Conservation (phyloP, 2,329 filamentous ascomycete genomes). For the Fusarium dimerum region DNA sequence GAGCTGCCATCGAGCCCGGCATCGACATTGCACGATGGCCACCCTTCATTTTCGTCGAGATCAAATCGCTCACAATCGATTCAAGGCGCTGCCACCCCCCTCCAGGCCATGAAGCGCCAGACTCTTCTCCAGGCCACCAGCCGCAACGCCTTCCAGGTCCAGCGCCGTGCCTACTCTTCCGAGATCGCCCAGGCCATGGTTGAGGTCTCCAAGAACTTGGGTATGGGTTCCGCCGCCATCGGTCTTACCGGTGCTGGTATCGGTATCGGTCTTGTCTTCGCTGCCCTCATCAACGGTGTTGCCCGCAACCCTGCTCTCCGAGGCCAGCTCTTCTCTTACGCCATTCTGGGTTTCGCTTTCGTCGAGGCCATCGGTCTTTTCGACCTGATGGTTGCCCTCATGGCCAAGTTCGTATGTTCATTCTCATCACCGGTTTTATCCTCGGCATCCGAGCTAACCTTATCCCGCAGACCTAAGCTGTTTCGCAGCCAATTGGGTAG, state of each 20-base stretch:
- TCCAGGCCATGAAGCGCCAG: conserved; percentile 77
- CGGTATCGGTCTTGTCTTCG: conserved; percentile 94
- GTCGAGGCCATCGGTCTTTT: conserved; percentile 89
- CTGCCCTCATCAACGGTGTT: conserved; percentile 83
- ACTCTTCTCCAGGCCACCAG: conserved; percentile 67
- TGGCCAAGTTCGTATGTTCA: conserved; percentile 80
- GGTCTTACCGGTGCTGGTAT: conserved; percentile 92
- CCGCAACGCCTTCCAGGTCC: conserved; percentile 64
- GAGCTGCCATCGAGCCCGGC: neutral
- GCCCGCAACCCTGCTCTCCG: conserved; percentile 93
- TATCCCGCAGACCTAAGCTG: conserved; percentile 39
- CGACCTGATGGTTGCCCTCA: conserved; percentile 90
- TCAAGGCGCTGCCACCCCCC: conserved; percentile 59
- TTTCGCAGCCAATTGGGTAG: conserved; percentile 34
- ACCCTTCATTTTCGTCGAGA: conserved; percentile 4
- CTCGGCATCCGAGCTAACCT: conserved; percentile 9
- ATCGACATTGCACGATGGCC: neutral
- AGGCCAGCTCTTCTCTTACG: conserved; percentile 94
- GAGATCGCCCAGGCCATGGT: conserved; percentile 88
- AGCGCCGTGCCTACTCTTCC: conserved; percentile 79
- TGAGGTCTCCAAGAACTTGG: conserved; percentile 87
- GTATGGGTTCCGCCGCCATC: conserved; percentile 87
- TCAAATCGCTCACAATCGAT: conserved; percentile 35
- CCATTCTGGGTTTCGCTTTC: conserved; percentile 95
- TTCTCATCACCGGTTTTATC: neutral